phyloP scores from a whole-genome alignment of 2,329 filamentous ascomycete genomes.

The Helotiales sp. region DNA sequence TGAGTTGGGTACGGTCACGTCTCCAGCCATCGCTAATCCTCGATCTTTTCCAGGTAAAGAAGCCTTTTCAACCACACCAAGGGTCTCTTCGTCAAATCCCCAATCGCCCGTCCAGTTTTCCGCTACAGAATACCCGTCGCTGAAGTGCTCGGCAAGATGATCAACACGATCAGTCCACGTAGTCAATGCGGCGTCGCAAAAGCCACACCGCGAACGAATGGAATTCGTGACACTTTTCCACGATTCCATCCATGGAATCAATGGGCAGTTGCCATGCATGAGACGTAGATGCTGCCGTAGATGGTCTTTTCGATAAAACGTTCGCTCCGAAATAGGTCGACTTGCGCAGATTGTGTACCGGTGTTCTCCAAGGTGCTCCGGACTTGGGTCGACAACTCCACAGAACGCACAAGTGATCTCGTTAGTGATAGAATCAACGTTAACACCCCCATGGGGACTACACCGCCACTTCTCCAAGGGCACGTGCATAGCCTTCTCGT shows the following conservation, averaged over 20 bases:
- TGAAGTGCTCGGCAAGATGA: not conserved
- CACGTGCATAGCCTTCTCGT: not conserved
- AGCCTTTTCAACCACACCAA: not conserved
- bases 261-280: not conserved
- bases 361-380: not conserved
- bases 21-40: not conserved
- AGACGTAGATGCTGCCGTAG: not conserved
- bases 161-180: not conserved
- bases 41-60: not conserved
- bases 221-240: not conserved
- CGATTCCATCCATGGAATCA: not conserved
- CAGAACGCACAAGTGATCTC: not conserved
- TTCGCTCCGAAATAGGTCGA: not conserved
- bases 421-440: not conserved
- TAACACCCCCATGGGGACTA: not conserved
- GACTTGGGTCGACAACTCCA: not conserved
- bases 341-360: not conserved
- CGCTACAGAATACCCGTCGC: not conserved
- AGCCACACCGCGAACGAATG: not conserved
- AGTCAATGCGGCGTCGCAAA: not conserved
- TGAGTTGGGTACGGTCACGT: not conserved
- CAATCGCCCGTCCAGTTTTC: not conserved
- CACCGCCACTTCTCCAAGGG: not conserved
- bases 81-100: not conserved
- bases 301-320: conserved; percentile 1